These are phyloP conservation scores for Leucocoprinus birnbaumii DNA, from an alignment of 768 basidiomycete genomes.

Conservation along the genomic window DNA sequence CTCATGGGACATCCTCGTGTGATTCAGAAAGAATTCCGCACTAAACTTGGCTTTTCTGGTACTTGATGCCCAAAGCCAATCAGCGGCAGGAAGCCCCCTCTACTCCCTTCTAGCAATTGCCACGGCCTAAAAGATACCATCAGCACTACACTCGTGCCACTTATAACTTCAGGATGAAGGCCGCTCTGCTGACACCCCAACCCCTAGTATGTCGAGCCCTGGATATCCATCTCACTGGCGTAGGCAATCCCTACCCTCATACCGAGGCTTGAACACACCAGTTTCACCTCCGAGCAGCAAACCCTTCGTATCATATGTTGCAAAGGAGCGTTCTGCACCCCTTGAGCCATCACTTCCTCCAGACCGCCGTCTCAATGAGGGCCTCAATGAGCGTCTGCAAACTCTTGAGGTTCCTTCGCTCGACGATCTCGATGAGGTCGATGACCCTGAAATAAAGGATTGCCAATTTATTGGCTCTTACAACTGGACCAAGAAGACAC, in stretches of 20 bases:
- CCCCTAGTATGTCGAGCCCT: conserved; percentile 1
- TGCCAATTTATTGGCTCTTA: conserved; percentile 48
- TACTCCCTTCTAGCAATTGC: neutral
- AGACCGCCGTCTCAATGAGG: conserved; percentile 34
- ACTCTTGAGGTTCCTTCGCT: conserved; percentile 21
- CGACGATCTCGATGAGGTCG: conserved; percentile 17
- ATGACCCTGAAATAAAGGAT: conserved; percentile 33
- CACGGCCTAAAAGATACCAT: conserved; percentile 6
- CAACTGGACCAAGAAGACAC: conserved; percentile 43
- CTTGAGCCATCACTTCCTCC: conserved; percentile 20
- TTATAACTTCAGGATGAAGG: conserved; percentile 2
- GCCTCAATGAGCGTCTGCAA: conserved; percentile 25
- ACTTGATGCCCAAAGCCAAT: neutral
- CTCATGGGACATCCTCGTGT: conserved; percentile 1
- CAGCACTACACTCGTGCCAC: neutral
- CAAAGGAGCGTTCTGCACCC: neutral
- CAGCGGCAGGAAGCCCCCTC: conserved; percentile 8
- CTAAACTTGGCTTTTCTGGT: neutral
- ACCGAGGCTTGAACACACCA: neutral
- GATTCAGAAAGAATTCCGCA: neutral
- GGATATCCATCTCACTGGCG: conserved; percentile 4
- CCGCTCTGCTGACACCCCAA: neutral
- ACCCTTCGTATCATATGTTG: conserved; percentile 5
- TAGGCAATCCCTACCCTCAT: conserved; percentile 4
- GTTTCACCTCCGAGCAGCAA: conserved; percentile 9